Base-by-base conservation (phyloP, 2,329 filamentous ascomycete genomes). In the Hypoxylon sp. region DNA sequence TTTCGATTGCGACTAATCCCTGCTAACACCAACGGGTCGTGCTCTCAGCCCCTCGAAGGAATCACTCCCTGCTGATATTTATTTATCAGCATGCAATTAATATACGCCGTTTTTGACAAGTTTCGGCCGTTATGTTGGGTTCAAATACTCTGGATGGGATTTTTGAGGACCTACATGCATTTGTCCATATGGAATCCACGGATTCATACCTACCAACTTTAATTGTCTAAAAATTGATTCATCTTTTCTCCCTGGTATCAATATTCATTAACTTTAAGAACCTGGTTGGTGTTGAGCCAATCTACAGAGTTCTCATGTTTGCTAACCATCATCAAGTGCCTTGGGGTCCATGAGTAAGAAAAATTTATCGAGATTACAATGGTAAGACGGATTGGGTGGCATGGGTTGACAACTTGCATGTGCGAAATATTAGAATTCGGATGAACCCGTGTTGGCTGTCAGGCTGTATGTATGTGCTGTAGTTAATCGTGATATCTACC, bases 331-430 rank as follows among this genome's bases (percentile, higher is more conserved):
- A 14, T 44, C 13, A 20, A 44, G 40, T 17, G 6, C 54, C 33
- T 46, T 6, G 11, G 6, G 17, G 40, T 31, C 35, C 31, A 61
- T 42, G 42, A 42, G 44, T 25, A 40, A 31, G 35, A 60, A 54
- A 37, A 42, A 49, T 63, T 60, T 68, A 70, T 69, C 62, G 61
- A 71, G 65, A 72, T 72, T 72, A 60, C 54, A 25, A 63, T 61
- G 68, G 50, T 59, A 63, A n/a, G 50, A 57, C 66, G 59, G 42
- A 64, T 69, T 59, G 59, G 49, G 60, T 62, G 48, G 53, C 33
- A 67, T 61, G 70, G 70, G 40, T 64, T 67, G 22, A 46, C 40
- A 44, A 55, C 51, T 66, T 66, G 46, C 60, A 67, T 70, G 63
- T 59, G 50, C 50, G 31, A 64, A 64, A 54, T 13, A 69, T 66